A percentile compares a stretch with the other conserved stretches of the same genome.
These are phyloP conservation scores for Lachnellula hyalina DNA, from an alignment of 2,329 filamentous ascomycete species.

Conservation along the genomic window DNA sequence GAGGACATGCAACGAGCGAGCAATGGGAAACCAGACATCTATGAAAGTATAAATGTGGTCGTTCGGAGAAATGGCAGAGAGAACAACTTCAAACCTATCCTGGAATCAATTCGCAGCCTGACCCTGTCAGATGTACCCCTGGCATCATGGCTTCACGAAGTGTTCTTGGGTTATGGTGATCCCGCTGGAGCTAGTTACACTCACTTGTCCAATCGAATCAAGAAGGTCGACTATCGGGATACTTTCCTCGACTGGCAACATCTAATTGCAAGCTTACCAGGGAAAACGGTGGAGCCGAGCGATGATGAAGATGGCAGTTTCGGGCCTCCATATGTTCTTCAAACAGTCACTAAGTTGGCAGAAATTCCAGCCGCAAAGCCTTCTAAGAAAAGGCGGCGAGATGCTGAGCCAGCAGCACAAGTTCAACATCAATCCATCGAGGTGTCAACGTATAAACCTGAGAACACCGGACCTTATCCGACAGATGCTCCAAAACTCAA, in stretches of 20 bases:
- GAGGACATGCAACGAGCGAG: slow-evolving; percentile 63
- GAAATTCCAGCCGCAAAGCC: slow-evolving; percentile 50
- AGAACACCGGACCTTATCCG: slow-evolving; percentile 85
- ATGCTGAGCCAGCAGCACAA: slow-evolving; percentile 61
- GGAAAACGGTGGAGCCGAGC: slow-evolving; percentile 75
- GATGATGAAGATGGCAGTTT: slow-evolving; percentile 69
- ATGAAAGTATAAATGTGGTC: slow-evolving; percentile 79
- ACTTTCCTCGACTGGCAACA: slow-evolving; percentile 97
- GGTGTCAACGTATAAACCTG: slow-evolving; percentile 85
- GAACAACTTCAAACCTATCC: slow-evolving; percentile 93
- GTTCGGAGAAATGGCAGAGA: slow-evolving; percentile 79
- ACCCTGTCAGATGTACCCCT: slow-evolving; percentile 80
- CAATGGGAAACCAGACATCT: slow-evolving; percentile 70
- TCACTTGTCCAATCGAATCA: slow-evolving; percentile 70
- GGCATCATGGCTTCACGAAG: slow-evolving; percentile 89
- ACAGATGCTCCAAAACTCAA: slow-evolving; percentile 80
- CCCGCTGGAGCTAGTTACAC: slow-evolving; percentile 83
- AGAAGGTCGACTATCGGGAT: slow-evolving; percentile 82
- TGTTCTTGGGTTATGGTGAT: slow-evolving; percentile 96
- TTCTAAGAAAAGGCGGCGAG: slow-evolving; percentile 83
- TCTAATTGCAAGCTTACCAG: slow-evolving; percentile 82
- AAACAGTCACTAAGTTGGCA: slow-evolving; percentile 53
- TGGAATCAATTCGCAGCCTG: slow-evolving; percentile 85
- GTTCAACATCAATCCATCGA: slow-evolving; percentile 63
- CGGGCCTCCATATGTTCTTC: slow-evolving; percentile 80